A percentile compares a stretch with the other conserved stretches of the same genome.
Conservation (phyloP, 1,139 yeast genomes). For the Geotrichum macrosporum region DNA sequence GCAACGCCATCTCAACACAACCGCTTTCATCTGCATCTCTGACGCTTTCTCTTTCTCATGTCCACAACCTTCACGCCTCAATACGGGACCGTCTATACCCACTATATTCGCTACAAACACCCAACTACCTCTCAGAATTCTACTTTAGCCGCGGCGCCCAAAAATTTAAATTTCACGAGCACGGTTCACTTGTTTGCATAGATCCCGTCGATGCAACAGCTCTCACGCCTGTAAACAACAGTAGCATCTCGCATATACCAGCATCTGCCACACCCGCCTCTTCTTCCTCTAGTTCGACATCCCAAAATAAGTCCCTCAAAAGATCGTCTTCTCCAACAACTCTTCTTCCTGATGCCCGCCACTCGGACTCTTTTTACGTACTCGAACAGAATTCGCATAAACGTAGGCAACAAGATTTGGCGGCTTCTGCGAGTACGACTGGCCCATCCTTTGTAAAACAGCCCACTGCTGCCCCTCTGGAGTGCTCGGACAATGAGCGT, state of each 20-base stretch:
- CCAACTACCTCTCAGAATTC: slow-evolving; percentile 14
- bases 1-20: slow-evolving; percentile 1
- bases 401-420: slow-evolving; percentile 9
- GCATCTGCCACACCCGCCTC: slow-evolving; percentile 3
- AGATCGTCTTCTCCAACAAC: slow-evolving; percentile 9
- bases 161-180: slow-evolving; percentile 7
- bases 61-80: slow-evolving; percentile 5
- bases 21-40: slow-evolving; percentile 11
- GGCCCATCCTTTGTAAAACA: neutral
- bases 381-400: slow-evolving; percentile 6
- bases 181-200: slow-evolving; percentile 5
- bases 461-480: slow-evolving; percentile 8
- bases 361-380: slow-evolving; percentile 4
- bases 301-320: neutral
- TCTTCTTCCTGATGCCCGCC: neutral
- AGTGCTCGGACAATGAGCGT: slow-evolving; percentile 8
- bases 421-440: neutral
- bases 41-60: slow-evolving; percentile 1
- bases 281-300: too few species aligned
- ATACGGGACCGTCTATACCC: slow-evolving; percentile 16
- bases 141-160: slow-evolving; percentile 12
- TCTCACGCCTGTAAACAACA: neutral
- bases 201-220: slow-evolving; percentile 1
- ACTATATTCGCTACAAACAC: slow-evolving; percentile 11
- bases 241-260: slow-evolving; percentile 3